These are phyloP conservation scores for Xylaria hypoxylon DNA, from an alignment of 2,329 filamentous ascomycete genomes.

Conservation along the genomic window DNA sequence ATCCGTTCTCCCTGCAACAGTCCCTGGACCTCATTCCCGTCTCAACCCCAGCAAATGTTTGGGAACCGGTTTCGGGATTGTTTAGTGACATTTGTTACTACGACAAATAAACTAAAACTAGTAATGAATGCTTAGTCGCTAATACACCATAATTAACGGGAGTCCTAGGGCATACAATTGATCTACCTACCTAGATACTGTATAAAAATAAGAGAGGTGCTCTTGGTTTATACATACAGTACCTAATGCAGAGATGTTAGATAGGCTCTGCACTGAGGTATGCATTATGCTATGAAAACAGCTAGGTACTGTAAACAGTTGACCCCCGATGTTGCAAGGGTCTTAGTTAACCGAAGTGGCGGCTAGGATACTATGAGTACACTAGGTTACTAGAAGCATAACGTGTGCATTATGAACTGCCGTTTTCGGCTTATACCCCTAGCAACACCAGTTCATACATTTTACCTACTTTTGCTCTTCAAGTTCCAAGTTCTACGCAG, in stretches of 20 bases:
- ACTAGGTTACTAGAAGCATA: slow-evolving; percentile 26
- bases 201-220: too few species aligned
- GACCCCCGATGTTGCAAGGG: slow-evolving; percentile 6
- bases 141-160: too few species aligned
- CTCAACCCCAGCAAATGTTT: slow-evolving; percentile 6
- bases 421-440: slow-evolving; percentile 16
- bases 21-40: background rate
- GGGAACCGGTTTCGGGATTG: background rate
- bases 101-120: background rate
- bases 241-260: too few species aligned
- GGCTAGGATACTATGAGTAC: too few species aligned
- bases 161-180: too few species aligned
- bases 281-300: too few species aligned
- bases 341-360: slow-evolving; percentile 12
- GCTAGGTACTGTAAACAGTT: background rate
- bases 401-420: slow-evolving; percentile 23
- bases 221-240: too few species aligned
- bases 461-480: too few species aligned
- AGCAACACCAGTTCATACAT: background rate
- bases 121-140: too few species aligned
- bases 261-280: too few species aligned
- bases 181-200: background rate
- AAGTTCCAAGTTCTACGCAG: too few species aligned
- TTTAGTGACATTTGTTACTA: background rate
- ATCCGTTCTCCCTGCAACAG: background rate